Percentiles rank a stretch among this genome's conserved stretches.
These are phyloP conservation scores for Triticum dicoccoides DNA, from an alignment of 176 grass and related monocot species.

Conservation along the genomic window DNA sequence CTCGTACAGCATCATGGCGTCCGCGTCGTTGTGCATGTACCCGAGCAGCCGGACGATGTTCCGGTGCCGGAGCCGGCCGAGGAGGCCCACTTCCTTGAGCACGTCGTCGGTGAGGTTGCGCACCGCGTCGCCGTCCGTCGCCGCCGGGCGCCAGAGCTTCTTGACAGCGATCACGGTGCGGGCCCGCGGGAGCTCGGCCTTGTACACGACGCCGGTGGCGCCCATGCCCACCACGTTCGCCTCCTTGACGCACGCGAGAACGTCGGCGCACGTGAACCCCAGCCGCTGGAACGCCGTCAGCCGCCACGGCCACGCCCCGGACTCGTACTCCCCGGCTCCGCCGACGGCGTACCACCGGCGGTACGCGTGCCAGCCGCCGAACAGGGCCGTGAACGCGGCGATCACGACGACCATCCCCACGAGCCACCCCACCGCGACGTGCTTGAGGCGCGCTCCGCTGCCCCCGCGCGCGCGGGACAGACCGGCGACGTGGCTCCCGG, in stretches of 20 bases:
- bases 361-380: slow-evolving; percentile 60
- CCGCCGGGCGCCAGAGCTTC: slow-evolving; percentile 67
- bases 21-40: slow-evolving; percentile 71
- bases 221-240: slow-evolving; percentile 95
- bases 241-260: slow-evolving; percentile 90
- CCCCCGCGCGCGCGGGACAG: slow-evolving; percentile 11
- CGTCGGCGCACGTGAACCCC: slow-evolving; percentile 66
- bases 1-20: slow-evolving; percentile 96
- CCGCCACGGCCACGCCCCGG: slow-evolving; percentile 64
- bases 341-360: slow-evolving; percentile 56
- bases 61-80: slow-evolving; percentile 80
- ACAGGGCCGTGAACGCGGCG: slow-evolving; percentile 26
- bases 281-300: slow-evolving; percentile 86
- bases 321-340: slow-evolving; percentile 32
- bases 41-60: slow-evolving; percentile 88
- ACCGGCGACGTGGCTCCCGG: not conserved
- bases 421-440: slow-evolving; percentile 52
- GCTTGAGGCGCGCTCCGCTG: slow-evolving; percentile 44
- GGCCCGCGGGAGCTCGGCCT: slow-evolving; percentile 58
- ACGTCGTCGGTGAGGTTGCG: slow-evolving; percentile 42
- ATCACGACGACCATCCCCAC: slow-evolving; percentile 48
- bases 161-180: slow-evolving; percentile 75
- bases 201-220: slow-evolving; percentile 86
- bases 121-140: slow-evolving; percentile 1
- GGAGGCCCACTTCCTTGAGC: slow-evolving; percentile 64